Evolutionary conservation across 2,329 filamentous ascomycete species (phyloP).

Genomic region (Hirsutella rhossiliensis): DNA sequence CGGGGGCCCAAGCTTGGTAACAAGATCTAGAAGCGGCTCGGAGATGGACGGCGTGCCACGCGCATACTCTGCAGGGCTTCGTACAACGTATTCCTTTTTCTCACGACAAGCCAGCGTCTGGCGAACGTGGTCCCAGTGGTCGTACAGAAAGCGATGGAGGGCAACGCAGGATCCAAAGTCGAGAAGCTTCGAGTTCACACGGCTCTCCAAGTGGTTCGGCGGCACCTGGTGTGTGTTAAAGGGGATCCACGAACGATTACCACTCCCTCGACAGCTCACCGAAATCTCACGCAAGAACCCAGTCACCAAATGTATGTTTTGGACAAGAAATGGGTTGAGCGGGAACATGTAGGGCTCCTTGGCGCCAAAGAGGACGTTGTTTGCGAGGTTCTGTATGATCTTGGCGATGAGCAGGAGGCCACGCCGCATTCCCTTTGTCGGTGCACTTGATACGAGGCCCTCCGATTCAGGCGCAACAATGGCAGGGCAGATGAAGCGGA

Average conservation of each 20-base stretch:
- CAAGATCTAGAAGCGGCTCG: slow-evolving; percentile 47
- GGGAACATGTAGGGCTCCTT: slow-evolving; percentile 66
- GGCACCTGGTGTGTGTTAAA: slow-evolving; percentile 23
- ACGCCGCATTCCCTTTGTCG: slow-evolving; percentile 57
- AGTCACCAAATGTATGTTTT: slow-evolving; percentile 57
- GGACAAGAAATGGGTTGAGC: slow-evolving; percentile 54
- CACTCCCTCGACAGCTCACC: slow-evolving; percentile 25
- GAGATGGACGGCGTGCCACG: slow-evolving; percentile 44
- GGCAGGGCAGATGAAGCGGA: slow-evolving; percentile 61
- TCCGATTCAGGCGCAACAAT: slow-evolving; percentile 60
- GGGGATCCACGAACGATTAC: background rate
- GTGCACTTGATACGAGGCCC: slow-evolving; percentile 46
- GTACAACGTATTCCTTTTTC: slow-evolving; percentile 37
- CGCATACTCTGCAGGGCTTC: slow-evolving; percentile 39
- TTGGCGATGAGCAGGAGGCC: slow-evolving; percentile 59
- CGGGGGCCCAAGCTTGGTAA: slow-evolving; percentile 54
- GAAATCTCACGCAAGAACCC: slow-evolving; percentile 57
- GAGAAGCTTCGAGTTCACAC: slow-evolving; percentile 37
- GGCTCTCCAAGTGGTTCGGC: slow-evolving; percentile 31
- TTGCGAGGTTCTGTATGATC: slow-evolving; percentile 59
- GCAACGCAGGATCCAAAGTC: slow-evolving; percentile 62
- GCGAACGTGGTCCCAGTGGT: slow-evolving; percentile 59
- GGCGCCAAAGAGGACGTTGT: slow-evolving; percentile 59
- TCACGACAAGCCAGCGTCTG: slow-evolving; percentile 51
- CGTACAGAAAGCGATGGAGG: slow-evolving; percentile 56